phyloP scores from a whole-genome alignment of 2,329 filamentous ascomycete species.

The Ascochyta koolunga region DNA sequence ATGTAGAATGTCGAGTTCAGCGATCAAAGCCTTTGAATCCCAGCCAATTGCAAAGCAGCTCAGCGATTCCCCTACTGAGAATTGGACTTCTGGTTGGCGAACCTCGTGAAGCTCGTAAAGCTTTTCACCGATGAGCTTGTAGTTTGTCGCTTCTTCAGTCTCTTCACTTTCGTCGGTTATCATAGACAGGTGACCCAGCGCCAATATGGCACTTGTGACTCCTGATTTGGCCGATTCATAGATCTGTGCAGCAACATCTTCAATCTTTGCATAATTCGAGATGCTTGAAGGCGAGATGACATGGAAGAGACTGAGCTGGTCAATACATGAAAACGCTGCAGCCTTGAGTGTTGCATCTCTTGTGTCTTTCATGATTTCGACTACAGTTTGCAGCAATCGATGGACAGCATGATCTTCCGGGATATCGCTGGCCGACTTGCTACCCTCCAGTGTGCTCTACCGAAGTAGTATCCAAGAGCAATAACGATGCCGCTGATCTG shows the following conservation, averaged over 20 bases:
- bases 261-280: slow-evolving; percentile 44
- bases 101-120: slow-evolving; percentile 82
- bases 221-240: slow-evolving; percentile 75
- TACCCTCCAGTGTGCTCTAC: slow-evolving; percentile 61
- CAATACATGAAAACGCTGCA: slow-evolving; percentile 63
- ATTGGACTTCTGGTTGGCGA: slow-evolving; percentile 85
- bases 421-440: slow-evolving; percentile 20
- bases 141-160: slow-evolving; percentile 38
- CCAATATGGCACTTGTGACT: slow-evolving; percentile 80
- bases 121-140: slow-evolving; percentile 66
- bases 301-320: slow-evolving; percentile 66
- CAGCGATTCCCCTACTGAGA: slow-evolving; percentile 87
- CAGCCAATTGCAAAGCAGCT: slow-evolving; percentile 79
- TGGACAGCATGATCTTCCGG: slow-evolving; percentile 47
- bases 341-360: slow-evolving; percentile 64
- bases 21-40: slow-evolving; percentile 78
- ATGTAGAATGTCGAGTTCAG: slow-evolving; percentile 76
- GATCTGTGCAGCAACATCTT: slow-evolving; percentile 66
- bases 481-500: slow-evolving; percentile 66
- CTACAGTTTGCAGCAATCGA: slow-evolving; percentile 52
- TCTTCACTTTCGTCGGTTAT: slow-evolving; percentile 56
- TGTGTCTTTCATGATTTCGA: slow-evolving; percentile 60
- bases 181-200: slow-evolving; percentile 77
- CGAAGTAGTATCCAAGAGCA: slow-evolving; percentile 63
- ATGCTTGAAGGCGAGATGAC: slow-evolving; percentile 55